Evolutionary conservation across 192 early-diverging fungal species (phyloP).

Genomic region (Pecoramyces ruminantium): DNA sequence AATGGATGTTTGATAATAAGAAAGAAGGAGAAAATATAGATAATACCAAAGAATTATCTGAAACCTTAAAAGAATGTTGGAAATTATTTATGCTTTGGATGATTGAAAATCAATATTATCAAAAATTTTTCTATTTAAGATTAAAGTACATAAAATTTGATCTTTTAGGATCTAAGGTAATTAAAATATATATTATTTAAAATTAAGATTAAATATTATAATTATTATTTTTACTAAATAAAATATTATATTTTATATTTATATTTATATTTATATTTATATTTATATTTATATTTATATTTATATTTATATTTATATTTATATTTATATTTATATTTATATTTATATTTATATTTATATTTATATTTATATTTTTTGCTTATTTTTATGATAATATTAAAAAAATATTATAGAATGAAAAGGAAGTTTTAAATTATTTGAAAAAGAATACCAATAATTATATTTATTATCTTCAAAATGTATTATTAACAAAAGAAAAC

Average conservation of each 20-base stretch:
- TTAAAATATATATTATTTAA: too few relatives aligned
- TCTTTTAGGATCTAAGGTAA: neutral
- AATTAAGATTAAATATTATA: too few relatives aligned
- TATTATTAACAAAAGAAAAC: neutral
- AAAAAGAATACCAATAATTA: neutral
- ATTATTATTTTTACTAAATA: too few relatives aligned
- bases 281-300: too few relatives aligned
- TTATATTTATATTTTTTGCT: neutral
- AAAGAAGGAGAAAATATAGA: neutral
- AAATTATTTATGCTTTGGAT: neutral
- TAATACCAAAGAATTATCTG: neutral
- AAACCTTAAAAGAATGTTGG: neutral
- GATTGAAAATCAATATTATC: neutral
- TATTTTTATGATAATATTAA: neutral
- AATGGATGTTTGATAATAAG: neutral
- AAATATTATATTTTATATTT: too few relatives aligned
- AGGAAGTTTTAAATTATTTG: neutral
- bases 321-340: neutral
- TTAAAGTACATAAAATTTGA: neutral
- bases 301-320: neutral
- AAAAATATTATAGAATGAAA: neutral
- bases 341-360: neutral
- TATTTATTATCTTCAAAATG: neutral
- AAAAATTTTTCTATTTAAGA: neutral
- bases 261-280: too few relatives aligned